A percentile compares a stretch with the other conserved stretches of the same genome.
phyloP scores from a whole-genome alignment of 768 basidiomycete species.

The Boletus vinaceobasis region DNA sequence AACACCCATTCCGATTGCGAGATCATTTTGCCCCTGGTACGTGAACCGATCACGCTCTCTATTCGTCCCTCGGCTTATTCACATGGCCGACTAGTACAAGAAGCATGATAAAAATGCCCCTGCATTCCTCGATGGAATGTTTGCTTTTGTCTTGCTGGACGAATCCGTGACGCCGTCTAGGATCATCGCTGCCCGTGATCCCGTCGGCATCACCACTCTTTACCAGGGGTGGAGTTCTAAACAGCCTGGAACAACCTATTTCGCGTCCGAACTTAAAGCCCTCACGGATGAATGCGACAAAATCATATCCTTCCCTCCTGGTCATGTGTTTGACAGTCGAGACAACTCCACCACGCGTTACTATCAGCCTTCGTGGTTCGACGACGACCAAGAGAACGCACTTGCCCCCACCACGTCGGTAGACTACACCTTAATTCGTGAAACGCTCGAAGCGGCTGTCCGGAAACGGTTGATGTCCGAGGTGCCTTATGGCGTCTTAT shows the following conservation, averaged over 20 bases:
- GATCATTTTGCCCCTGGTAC: slow-evolving; percentile 88
- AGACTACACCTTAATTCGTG: slow-evolving; percentile 69
- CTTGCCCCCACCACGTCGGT: slow-evolving; percentile 54
- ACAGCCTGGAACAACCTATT: slow-evolving; percentile 79
- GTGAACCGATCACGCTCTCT: slow-evolving; percentile 19
- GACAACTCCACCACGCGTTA: slow-evolving; percentile 79
- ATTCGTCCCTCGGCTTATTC: background rate
- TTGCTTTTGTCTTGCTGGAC: slow-evolving; percentile 95
- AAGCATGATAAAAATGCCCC: slow-evolving; percentile 78
- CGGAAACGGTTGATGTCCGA: slow-evolving; percentile 96
- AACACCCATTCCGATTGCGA: slow-evolving; percentile 99
- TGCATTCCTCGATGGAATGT: slow-evolving; percentile 92
- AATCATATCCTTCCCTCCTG: slow-evolving; percentile 94
- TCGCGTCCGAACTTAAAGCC: slow-evolving; percentile 95
- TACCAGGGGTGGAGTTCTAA: slow-evolving; percentile 94
- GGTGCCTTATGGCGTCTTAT: slow-evolving; percentile 95
- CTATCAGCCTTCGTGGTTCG: slow-evolving; percentile 88
- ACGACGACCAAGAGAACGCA: slow-evolving; percentile 67
- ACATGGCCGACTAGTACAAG: slow-evolving; percentile 57
- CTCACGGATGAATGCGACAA: slow-evolving; percentile 90
- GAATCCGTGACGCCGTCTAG: slow-evolving; percentile 86
- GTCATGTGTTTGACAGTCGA: slow-evolving; percentile 89
- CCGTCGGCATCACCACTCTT: slow-evolving; percentile 97
- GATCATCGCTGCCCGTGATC: slow-evolving; percentile 94
- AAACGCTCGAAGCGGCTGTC: slow-evolving; percentile 87